These are phyloP conservation scores for Pouteria glomerata DNA, from an alignment of 148 eudicot species.

Conservation along the genomic window DNA sequence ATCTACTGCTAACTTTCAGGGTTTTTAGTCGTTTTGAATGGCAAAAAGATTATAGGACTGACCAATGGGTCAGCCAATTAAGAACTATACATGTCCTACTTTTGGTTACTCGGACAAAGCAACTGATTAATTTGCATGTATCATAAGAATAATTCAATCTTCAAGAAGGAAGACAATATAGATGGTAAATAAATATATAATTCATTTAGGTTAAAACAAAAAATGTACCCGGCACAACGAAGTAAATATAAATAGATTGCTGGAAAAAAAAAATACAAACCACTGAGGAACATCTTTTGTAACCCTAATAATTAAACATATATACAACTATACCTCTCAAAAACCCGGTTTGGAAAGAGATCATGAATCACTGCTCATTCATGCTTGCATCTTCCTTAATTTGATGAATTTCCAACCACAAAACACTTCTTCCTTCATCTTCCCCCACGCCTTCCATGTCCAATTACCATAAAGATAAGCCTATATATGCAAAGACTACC, in stretches of 20 bases:
- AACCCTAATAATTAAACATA: constrained; percentile 5
- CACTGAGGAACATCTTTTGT: background rate
- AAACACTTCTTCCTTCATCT: background rate
- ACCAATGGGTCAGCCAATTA: background rate
- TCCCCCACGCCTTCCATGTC: background rate
- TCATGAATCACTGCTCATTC: background rate
- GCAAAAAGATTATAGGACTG: background rate
- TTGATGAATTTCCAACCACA: background rate
- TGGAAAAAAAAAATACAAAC: background rate
- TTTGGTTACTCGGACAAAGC: background rate
- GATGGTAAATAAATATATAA: background rate
- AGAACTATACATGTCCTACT: background rate
- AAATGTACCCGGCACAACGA: background rate
- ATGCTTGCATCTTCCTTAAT: background rate
- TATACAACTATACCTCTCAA: background rate
- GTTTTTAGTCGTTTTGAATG: too few relatives aligned
- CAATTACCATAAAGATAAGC: background rate
- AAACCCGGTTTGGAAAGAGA: background rate
- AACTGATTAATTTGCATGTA: too few relatives aligned
- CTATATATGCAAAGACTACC: background rate
- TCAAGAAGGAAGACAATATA: background rate
- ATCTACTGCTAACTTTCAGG: background rate
- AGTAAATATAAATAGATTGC: constrained; percentile 9
- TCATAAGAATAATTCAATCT: background rate
- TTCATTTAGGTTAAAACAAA: background rate